Conservation (phyloP, 2,329 filamentous ascomycete genomes). For the Trichoderma koningiopsis region DNA sequence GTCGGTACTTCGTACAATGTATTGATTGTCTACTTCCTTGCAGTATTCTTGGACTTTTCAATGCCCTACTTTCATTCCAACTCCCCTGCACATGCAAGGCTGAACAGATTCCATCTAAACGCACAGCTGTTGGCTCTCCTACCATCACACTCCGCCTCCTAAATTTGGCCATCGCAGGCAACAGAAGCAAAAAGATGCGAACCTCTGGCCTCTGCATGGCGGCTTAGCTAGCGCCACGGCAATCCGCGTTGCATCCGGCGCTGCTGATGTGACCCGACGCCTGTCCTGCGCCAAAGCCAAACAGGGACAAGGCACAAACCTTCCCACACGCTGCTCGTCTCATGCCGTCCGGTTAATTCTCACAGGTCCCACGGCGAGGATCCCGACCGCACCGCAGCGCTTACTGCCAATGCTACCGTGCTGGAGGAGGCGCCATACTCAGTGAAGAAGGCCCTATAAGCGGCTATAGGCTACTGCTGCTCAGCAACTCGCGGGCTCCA, state of each 20-base stretch:
- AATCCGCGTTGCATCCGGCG: slow-evolving; percentile 13
- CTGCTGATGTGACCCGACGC: slow-evolving; percentile 18
- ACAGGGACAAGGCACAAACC: neutral
- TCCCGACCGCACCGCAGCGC: slow-evolving; percentile 12
- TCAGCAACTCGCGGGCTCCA: slow-evolving; percentile 10
- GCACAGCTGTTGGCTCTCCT: neutral
- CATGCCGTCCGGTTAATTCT: slow-evolving; percentile 2
- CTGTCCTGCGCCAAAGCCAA: neutral
- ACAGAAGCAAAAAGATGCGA: neutral
- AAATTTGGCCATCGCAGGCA: neutral
- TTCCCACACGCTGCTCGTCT: neutral
- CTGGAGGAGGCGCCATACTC: neutral
- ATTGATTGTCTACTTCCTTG: neutral
- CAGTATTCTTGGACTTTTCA: neutral
- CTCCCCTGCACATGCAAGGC: neutral
- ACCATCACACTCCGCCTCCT: neutral
- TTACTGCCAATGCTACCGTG: neutral
- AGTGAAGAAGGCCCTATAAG: neutral
- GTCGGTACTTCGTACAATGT: slow-evolving; percentile 5
- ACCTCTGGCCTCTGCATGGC: neutral
- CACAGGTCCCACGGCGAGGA: slow-evolving; percentile 1
- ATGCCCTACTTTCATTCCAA: neutral
- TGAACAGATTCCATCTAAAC: neutral
- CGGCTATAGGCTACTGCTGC: neutral
- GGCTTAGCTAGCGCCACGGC: slow-evolving; percentile 6